phyloP scores from a whole-genome alignment of 352 stramenopile species.

The Phytopythium ostracodes region DNA sequence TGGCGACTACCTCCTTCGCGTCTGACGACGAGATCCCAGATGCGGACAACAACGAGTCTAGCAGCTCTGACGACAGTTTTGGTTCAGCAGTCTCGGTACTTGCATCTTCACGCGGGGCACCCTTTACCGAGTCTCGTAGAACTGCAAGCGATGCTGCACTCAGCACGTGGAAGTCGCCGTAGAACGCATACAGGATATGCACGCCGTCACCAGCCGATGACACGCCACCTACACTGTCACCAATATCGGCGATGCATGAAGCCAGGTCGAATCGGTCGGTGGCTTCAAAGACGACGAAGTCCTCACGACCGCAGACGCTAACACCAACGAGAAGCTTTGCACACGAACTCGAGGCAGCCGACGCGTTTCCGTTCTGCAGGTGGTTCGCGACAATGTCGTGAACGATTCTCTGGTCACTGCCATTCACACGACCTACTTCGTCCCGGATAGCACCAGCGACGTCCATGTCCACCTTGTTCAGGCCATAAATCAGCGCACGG shows the following conservation, averaged over 20 bases:
- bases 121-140: constrained; percentile 15
- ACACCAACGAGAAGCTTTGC: constrained; percentile 28
- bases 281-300: constrained; percentile 21
- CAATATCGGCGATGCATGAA: background rate
- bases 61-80: constrained; percentile 17
- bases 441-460: constrained; percentile 23
- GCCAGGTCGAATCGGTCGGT: constrained; percentile 23
- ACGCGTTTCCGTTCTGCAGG: background rate
- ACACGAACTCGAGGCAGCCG: constrained; percentile 5
- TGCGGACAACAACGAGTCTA: constrained; percentile 21
- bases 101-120: background rate
- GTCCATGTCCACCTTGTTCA: constrained; percentile 25
- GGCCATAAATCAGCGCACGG: constrained; percentile 30
- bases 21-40: constrained; percentile 13
- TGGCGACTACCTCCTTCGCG: constrained; percentile 24
- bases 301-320: constrained; percentile 9
- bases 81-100: constrained; percentile 7
- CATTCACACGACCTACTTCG: constrained; percentile 6
- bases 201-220: background rate
- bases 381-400: constrained; percentile 13
- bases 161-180: constrained; percentile 47
- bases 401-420: background rate
- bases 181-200: constrained; percentile 35
- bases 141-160: constrained; percentile 17
- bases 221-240: no score